phyloP scores from a whole-genome alignment of 352 stramenopile genomes.

The Pythium myriotylum region DNA sequence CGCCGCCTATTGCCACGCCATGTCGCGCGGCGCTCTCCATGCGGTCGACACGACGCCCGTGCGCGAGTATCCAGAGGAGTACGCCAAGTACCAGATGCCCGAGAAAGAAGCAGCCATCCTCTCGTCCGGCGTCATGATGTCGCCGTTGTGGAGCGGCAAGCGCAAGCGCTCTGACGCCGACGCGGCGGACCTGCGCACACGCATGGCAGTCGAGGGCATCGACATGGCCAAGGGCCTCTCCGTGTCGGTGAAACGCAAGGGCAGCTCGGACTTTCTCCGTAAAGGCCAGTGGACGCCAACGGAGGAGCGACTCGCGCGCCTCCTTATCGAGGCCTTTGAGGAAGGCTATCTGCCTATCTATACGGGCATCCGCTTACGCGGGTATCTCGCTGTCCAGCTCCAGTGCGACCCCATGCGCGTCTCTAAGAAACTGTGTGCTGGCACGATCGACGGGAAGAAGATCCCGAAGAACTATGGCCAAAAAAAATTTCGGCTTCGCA shows the following conservation, averaged over 20 bases:
- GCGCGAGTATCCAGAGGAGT: constrained; percentile 28
- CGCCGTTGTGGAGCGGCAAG: constrained; percentile 27
- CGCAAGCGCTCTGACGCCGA: constrained; percentile 34
- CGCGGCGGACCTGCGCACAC: neutral
- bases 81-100: constrained; percentile 30
- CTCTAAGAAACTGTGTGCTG: constrained; percentile 80
- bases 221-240: constrained; percentile 19
- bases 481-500: constrained; percentile 76
- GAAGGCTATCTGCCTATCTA: constrained; percentile 76
- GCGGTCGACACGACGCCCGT: constrained; percentile 22
- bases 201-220: constrained; percentile 20
- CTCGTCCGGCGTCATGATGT: constrained; percentile 5
- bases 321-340: constrained; percentile 75
- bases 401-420: constrained; percentile 84
- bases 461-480: constrained; percentile 82
- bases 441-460: constrained; percentile 62
- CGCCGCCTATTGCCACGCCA: neutral
- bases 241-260: constrained; percentile 45
- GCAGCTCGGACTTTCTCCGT: constrained; percentile 63
- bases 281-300: constrained; percentile 78
- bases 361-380: constrained; percentile 69
- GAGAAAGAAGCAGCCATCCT: constrained; percentile 17
- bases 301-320: constrained; percentile 57
- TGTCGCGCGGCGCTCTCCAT: neutral
- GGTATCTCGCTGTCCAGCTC: constrained; percentile 75